Evolutionary conservation across 2,329 filamentous ascomycete genomes (phyloP).

Genomic region (Aotearoamyces nothofagi): DNA sequence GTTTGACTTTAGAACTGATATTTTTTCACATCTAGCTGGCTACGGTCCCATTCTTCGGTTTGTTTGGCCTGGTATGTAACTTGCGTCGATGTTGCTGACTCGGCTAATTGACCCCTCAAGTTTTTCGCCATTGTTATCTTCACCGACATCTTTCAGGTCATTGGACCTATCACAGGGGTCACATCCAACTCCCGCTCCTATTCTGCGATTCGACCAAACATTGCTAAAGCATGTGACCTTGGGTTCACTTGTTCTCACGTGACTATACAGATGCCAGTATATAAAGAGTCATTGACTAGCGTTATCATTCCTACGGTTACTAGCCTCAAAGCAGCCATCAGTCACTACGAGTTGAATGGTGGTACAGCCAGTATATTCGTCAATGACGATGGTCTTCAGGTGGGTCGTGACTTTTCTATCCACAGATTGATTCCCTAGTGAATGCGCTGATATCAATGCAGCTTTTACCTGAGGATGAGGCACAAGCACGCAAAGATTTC

Average conservation of each 20-base stretch:
- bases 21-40: too few species aligned
- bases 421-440: too few species aligned
- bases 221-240: constrained; percentile 20
- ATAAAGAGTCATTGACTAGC: constrained; percentile 27
- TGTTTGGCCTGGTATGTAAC: too few species aligned
- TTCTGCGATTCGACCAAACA: constrained; percentile 26
- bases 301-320: constrained; percentile 40
- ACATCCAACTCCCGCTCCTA: constrained; percentile 28
- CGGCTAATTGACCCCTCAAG: too few species aligned
- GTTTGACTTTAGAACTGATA: too few species aligned
- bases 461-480: too few species aligned
- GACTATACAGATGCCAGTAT: constrained; percentile 30
- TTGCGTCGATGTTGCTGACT: too few species aligned
- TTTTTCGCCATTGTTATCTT: constrained; percentile 31
- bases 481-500: constrained; percentile 34
- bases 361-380: constrained; percentile 52
- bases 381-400: constrained; percentile 54
- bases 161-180: constrained; percentile 32
- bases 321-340: constrained; percentile 41
- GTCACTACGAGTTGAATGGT: constrained; percentile 41
- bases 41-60: too few species aligned
- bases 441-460: too few species aligned
- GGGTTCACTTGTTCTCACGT: constrained; percentile 25
- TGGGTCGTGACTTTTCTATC: constrained; percentile 23
- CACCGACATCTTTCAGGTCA: constrained; percentile 29